Percentiles rank a stretch among this genome's conserved stretches.
Conservation (phyloP, 805 yeast genomes). For the Starmerella apicola region DNA sequence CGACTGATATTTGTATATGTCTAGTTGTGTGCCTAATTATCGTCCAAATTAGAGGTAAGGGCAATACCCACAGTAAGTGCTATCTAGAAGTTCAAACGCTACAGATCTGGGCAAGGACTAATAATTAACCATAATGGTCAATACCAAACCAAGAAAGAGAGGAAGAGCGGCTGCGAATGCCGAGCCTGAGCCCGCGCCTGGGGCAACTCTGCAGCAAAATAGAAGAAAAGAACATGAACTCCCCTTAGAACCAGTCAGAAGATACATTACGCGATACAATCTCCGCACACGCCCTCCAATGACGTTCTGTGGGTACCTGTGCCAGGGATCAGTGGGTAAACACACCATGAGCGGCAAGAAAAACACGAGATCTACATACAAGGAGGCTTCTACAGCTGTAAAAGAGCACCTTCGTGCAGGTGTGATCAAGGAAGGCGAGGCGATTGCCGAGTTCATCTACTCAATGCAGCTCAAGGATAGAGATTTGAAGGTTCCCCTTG, state of each 20-base stretch:
- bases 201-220: conserved; percentile 1
- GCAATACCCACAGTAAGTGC: too few species aligned
- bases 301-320: conserved; percentile 55
- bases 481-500: conserved; percentile 24
- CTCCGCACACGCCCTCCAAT: conserved; percentile 47
- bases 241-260: conserved; percentile 29
- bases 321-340: conserved; percentile 62
- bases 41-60: too few species aligned
- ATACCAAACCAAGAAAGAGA: conserved; percentile 12
- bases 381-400: conserved; percentile 46
- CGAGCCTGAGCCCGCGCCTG: too few species aligned
- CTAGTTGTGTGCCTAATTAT: too few species aligned
- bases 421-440: conserved; percentile 67
- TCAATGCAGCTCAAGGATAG: conserved; percentile 60
- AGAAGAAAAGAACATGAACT: conserved; percentile 1
- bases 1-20: too few species aligned
- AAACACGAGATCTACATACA: conserved; percentile 39
- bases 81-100: too few species aligned
- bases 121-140: too few species aligned
- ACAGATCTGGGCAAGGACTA: too few species aligned
- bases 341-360: conserved; percentile 40
- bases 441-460: conserved; percentile 78
- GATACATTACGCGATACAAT: conserved; percentile 50
- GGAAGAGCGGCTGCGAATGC: too few species aligned
- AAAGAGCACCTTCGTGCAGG: conserved; percentile 54